Base-by-base conservation (phyloP, 345 rosid species). In the Lenwebbia sp. region DNA sequence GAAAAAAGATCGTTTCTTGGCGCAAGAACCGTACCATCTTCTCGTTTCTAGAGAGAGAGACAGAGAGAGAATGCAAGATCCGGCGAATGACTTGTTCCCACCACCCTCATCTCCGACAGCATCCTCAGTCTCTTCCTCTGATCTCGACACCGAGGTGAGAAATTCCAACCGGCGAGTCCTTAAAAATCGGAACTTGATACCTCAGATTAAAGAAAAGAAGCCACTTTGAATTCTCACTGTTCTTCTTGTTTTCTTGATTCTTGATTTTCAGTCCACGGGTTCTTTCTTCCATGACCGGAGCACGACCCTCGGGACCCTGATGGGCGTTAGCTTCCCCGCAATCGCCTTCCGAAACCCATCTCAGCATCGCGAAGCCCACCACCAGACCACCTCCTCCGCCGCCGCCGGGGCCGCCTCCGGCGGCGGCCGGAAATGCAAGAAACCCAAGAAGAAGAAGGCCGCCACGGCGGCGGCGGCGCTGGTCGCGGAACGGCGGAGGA, bases 271-370 rank as follows among this genome's bases (percentile, higher is more conserved):
- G 99, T 96, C 99, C 7, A 96, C 98, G 75, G 98, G 98, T 6
- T 95, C 99, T 4, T 96, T 96, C 93, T 96, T 96, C 90, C 98
- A 95, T 83, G 99, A 96, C 76, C 91, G 98, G 91, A 96, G 99
- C 98, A 95, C 96, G 55, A 93, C 98, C 23, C 88, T 96, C 11
- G 99, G 99, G 2, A 95, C 99, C 41, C 91, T 96, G 54, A 96
- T 96, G 98, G 98, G 99, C 5, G 95, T 95, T 14, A 95, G 90
- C 65, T 95, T 93, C 90, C 92, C 98, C 10, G 92, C 98, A 58
- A 87, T 93, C 84, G 87, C 96, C 21, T 92, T 96, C 86, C 85
- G 96, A 84, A 93, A 94, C 44, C 91, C 95, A 1, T 91, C 99
- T 3, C 94, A 89, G 82, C 89, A 88, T 21, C 95, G 90, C 40